Conservation (phyloP, 441 rosid species). For the Pelargonium myrrhifolium region DNA sequence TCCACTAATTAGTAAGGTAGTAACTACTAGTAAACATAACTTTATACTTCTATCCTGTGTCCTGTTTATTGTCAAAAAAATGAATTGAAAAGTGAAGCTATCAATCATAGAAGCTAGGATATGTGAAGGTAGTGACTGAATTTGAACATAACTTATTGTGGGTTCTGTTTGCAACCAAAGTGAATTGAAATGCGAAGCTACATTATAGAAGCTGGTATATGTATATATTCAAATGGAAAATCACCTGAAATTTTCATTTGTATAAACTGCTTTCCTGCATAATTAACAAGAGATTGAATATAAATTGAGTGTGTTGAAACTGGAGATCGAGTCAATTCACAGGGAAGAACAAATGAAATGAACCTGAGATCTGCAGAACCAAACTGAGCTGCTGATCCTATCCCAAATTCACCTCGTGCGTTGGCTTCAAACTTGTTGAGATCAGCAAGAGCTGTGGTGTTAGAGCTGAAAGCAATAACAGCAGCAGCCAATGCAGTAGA, state of each 20-base stretch:
- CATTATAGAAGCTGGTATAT: neutral
- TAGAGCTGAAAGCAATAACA: constrained; percentile 41
- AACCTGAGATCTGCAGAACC: constrained; percentile 86
- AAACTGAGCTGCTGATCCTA: constrained; percentile 82
- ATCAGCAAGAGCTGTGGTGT: constrained; percentile 60
- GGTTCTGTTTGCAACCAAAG: neutral
- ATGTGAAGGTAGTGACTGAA: too few relatives aligned
- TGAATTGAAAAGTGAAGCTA: too few relatives aligned
- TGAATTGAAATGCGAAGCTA: neutral
- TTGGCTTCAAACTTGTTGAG: constrained; percentile 82
- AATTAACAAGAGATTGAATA: constrained; percentile 13
- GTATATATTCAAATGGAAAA: neutral
- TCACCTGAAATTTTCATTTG: constrained; percentile 80
- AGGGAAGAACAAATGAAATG: neutral
- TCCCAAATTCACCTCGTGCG: constrained; percentile 76
- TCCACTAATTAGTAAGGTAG: too few relatives aligned
- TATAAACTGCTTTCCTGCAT: constrained; percentile 76
- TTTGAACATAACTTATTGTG: neutral
- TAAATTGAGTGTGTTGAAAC: constrained; percentile 6
- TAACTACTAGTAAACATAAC: too few relatives aligned
- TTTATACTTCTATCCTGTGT: too few relatives aligned
- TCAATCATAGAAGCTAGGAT: too few relatives aligned
- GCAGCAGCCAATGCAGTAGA: constrained; percentile 69
- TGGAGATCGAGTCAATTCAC: neutral
- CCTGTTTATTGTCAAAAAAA: too few relatives aligned